These are phyloP conservation scores for Vitis hybrid DNA, from an alignment of 177 flowering plant genomes.

Conservation along the genomic window DNA sequence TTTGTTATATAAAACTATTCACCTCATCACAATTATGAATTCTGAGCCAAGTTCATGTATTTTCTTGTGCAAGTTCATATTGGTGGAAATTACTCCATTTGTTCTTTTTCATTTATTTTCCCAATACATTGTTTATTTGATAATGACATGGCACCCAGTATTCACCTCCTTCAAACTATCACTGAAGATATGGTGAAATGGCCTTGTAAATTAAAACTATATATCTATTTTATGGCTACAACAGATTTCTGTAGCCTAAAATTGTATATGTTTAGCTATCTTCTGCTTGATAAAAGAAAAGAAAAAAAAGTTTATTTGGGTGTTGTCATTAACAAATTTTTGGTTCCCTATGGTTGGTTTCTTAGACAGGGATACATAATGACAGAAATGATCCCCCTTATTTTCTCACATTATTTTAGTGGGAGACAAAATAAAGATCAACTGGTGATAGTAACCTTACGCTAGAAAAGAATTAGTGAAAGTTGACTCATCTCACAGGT, in stretches of 20 bases:
- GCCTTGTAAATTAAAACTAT: too few species aligned
- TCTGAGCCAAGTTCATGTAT: not conserved
- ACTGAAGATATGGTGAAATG: too few species aligned
- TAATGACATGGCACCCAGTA: not conserved
- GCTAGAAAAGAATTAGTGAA: not conserved
- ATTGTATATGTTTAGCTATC: too few species aligned
- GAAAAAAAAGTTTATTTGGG: too few species aligned
- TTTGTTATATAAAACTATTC: not conserved
- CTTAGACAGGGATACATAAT: too few species aligned
- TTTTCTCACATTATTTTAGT: not conserved
- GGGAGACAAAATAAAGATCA: not conserved
- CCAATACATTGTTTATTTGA: not conserved
- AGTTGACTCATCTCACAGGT: not conserved
- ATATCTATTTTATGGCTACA: too few species aligned
- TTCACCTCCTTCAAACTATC: too few species aligned
- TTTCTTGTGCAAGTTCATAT: constrained; percentile 3
- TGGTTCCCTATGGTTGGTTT: too few species aligned
- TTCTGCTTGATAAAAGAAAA: too few species aligned
- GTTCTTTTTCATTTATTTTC: not conserved
- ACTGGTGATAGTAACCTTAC: not conserved
- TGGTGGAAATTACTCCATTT: not conserved
- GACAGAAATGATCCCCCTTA: too few species aligned
- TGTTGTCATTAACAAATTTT: too few species aligned
- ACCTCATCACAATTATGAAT: not conserved
- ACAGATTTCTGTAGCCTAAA: too few species aligned